Base-by-base conservation (phyloP, 1,284 basidiomycete species). In the Tilletiaria anomala region DNA sequence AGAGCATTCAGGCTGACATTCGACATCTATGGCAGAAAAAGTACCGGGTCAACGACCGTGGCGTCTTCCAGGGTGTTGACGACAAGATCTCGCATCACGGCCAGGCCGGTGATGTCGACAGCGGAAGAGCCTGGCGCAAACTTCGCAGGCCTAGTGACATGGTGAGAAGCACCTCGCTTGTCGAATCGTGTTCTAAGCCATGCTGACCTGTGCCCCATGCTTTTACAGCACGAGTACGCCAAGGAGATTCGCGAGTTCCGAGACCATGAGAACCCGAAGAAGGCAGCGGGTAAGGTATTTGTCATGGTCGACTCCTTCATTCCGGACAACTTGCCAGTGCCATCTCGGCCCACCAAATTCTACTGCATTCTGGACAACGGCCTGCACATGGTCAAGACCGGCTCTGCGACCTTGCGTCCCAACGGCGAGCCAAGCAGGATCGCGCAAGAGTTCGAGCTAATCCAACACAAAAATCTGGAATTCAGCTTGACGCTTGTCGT, bases 311-410 rank as follows among this genome's bases (percentile, higher is more conserved):
- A 66, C 43, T 54, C 58, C 5, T 65, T 65, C 41, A 60, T 48
- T 5, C 60, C 62, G 0, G 41, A 43, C n/a, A 41, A 45, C 18
- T 49, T 65, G 19, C 54, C 56, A 5, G 43, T 66, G 11, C 57
- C 61, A 4, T 41, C 44, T 16, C 37, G 83, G 50, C 70, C 76
- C 0, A 88, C 88, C 0, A 73, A 71, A 24, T 74, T 94, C 54
- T 80, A 80, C n/a, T 84, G 85, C 62, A 87, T 85, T 0, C 73
- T 97, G 45, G 91, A 94, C 70, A 96, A 96, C 56, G 88, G 89
- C 6, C 87, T 93, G 44, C 88, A 96, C 69, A 89, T 82, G 53
- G 91, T 97, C 42, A 85, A 84, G 4, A 94, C 89, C 1, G 87
- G 85, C 0, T 83, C 85, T 56, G 75, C 74, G 32, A 70, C 72